phyloP scores from a whole-genome alignment of 1,284 basidiomycete species.

The Ganoderma sinense region DNA sequence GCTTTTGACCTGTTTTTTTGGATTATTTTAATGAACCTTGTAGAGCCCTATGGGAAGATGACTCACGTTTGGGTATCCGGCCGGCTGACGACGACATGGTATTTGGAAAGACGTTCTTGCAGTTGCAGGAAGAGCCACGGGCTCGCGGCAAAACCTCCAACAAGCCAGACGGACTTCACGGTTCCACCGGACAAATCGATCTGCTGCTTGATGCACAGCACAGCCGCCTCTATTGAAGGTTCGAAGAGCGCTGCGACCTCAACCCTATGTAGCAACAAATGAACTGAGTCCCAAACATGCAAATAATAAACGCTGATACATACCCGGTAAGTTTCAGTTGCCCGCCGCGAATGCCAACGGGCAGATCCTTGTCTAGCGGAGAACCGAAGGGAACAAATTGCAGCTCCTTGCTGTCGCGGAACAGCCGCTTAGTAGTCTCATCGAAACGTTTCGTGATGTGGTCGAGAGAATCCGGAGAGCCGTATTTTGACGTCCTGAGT shows the following conservation, averaged over 20 bases:
- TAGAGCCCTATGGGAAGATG: neutral
- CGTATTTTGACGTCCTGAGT: slow-evolving; percentile 73
- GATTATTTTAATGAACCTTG: neutral
- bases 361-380: slow-evolving; percentile 73
- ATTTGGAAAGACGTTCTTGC: slow-evolving; percentile 64
- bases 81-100: slow-evolving; percentile 68
- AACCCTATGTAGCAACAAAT: slow-evolving; percentile 39
- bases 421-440: slow-evolving; percentile 80
- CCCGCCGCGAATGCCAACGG: slow-evolving; percentile 74
- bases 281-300: neutral
- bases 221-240: slow-evolving; percentile 76
- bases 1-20: slow-evolving; percentile 68
- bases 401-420: slow-evolving; percentile 68
- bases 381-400: slow-evolving; percentile 82
- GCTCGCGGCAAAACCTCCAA: slow-evolving; percentile 82
- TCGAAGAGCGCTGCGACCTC: slow-evolving; percentile 79
- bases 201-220: slow-evolving; percentile 73
- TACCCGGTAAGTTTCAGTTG: slow-evolving; percentile 77
- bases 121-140: slow-evolving; percentile 80
- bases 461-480: slow-evolving; percentile 70
- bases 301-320: slow-evolving; percentile 23
- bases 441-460: slow-evolving; percentile 79
- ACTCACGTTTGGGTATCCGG: slow-evolving; percentile 78
- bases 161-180: slow-evolving; percentile 80
- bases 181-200: slow-evolving; percentile 69